phyloP scores from a whole-genome alignment of 2,329 filamentous ascomycete species.

The Didymella lethalis region DNA sequence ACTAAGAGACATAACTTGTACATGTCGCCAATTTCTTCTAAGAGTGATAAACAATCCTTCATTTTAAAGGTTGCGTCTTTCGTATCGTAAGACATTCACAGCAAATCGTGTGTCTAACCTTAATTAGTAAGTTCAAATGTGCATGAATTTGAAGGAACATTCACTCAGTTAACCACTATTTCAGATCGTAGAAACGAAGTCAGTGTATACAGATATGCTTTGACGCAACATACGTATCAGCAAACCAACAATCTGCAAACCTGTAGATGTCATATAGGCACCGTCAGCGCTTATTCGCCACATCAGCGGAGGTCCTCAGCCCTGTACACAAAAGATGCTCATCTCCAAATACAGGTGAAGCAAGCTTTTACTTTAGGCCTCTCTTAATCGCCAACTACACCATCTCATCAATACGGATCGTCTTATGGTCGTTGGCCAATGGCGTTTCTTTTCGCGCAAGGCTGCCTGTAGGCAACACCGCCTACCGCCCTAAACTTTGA shows the following conservation, averaged over 20 bases:
- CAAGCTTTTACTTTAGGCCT: not conserved
- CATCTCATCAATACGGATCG: constrained; percentile 7
- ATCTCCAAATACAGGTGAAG: not conserved
- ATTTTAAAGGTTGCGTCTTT: not conserved
- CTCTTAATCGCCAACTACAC: not conserved
- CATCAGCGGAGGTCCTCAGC: not conserved
- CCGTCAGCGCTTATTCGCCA: not conserved
- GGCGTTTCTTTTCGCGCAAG: constrained; percentile 21
- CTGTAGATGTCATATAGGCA: not conserved
- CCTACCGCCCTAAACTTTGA: constrained; percentile 32
- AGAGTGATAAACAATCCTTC: not conserved
- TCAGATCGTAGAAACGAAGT: not conserved
- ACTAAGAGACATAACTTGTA: not conserved
- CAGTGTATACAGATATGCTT: not conserved
- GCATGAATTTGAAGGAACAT: not conserved
- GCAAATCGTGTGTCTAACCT: not conserved
- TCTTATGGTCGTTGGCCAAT: constrained; percentile 29
- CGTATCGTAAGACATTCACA: not conserved
- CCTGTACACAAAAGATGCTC: not conserved
- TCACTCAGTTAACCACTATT: not conserved
- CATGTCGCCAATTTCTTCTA: not conserved
- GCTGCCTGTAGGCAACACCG: constrained; percentile 44
- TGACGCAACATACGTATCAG: not conserved
- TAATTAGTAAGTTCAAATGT: not conserved
- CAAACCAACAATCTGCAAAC: not conserved